Percentiles rank a stretch among this genome's conserved stretches.
Conservation (phyloP, 2,329 filamentous ascomycete genomes). For the Huntiella bhutanensis region DNA sequence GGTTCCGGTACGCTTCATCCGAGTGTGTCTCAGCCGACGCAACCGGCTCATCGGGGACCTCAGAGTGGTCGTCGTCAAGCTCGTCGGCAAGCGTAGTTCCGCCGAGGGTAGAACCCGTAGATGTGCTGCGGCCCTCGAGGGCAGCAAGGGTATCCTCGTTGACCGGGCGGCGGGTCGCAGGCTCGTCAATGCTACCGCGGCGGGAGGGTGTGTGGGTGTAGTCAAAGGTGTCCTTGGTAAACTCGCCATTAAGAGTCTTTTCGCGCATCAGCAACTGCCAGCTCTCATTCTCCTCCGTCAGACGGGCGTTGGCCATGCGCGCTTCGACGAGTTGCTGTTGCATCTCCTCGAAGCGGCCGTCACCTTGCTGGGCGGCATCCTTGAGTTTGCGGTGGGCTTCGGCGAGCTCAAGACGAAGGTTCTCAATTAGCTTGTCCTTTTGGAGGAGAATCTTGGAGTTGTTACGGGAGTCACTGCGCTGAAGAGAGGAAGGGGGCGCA, state of each 20-base stretch:
- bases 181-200: conserved; percentile 8
- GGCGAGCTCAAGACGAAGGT: conserved; percentile 73
- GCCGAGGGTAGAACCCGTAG: conserved; percentile 9
- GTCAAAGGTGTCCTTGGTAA: conserved; percentile 65
- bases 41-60: too few relatives aligned
- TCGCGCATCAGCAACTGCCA: conserved; percentile 90
- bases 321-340: conserved; percentile 79
- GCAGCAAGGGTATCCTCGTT: conserved; percentile 47
- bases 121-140: conserved; percentile 34
- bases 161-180: conserved; percentile 18
- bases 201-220: conserved; percentile 22
- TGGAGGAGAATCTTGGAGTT: conserved; percentile 80
- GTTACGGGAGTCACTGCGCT: conserved; percentile 75
- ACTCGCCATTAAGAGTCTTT: conserved; percentile 88
- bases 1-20: conserved; percentile 43
- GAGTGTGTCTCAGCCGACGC: conserved; percentile 16
- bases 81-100: conserved; percentile 66
- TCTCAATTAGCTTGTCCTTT: conserved; percentile 93
- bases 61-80: conserved; percentile 47
- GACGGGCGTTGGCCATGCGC: conserved; percentile 81
- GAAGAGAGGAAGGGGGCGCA: conserved; percentile 65
- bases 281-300: conserved; percentile 98
- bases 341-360: conserved; percentile 72
- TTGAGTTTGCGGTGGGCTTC: conserved; percentile 91
- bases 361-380: conserved; percentile 83